Percentiles rank a stretch among this genome's conserved stretches.
These are phyloP conservation scores for Clausena lansium DNA, from an alignment of 345 rosid genomes.

Conservation along the genomic window DNA sequence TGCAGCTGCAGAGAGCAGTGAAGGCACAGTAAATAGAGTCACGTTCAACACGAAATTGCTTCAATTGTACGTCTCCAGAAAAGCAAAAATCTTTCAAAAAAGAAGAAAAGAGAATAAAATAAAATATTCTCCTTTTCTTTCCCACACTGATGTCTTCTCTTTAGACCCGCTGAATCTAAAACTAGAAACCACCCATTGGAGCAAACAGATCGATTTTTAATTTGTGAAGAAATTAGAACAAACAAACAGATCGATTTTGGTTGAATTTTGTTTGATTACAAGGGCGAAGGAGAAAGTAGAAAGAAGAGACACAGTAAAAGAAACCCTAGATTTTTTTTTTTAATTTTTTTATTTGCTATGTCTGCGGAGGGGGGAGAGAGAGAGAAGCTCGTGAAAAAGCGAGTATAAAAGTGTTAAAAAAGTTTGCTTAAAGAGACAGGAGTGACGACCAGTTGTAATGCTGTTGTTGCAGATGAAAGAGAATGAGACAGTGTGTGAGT, in stretches of 20 bases:
- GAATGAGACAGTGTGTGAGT: no score
- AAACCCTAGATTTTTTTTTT: neutral
- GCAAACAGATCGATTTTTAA: neutral
- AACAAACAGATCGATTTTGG: no score
- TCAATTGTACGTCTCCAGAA: conserved; percentile 52
- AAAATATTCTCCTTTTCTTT: conserved; percentile 14
- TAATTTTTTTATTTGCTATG: neutral
- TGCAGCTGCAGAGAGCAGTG: conserved; percentile 3
- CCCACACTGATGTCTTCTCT: conserved; percentile 13
- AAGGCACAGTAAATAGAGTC: conserved; percentile 34
- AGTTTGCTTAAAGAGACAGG: neutral
- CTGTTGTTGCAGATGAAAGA: no score
- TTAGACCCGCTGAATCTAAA: neutral
- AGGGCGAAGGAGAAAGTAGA: no score
- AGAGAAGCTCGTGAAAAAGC: neutral
- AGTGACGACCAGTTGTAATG: neutral
- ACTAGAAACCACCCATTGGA: neutral
- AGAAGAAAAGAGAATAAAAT: conserved; percentile 10
- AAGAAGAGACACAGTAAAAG: neutral
- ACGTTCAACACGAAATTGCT: conserved; percentile 55
- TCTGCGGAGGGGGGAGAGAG: neutral
- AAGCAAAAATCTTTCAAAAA: conserved; percentile 8
- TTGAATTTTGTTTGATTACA: no score
- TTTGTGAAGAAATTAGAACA: no score
- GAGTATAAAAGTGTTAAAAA: conserved; percentile 2